Evolutionary conservation across 208 protist genomes (phyloP).

Genomic region (Leishmania arabica): DNA sequence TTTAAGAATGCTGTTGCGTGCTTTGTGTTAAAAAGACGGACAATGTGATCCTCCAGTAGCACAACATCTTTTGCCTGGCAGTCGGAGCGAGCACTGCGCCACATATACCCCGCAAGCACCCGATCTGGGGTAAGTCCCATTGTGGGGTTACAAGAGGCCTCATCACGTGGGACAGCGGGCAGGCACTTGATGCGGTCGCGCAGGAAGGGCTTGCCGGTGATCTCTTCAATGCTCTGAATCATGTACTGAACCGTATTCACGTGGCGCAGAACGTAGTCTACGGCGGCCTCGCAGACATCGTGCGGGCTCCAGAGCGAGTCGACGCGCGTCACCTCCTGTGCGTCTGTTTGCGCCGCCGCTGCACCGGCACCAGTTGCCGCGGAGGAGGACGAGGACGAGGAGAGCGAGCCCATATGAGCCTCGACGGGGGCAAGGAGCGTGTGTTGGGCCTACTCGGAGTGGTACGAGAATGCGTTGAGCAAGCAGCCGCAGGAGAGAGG

Average conservation of each 20-base stretch:
- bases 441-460: not conserved
- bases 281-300: constrained; percentile 66
- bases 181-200: constrained; percentile 86
- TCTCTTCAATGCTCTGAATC: constrained; percentile 74
- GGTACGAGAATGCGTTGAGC: not conserved
- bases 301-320: constrained; percentile 33
- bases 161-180: constrained; percentile 7
- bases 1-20: constrained; percentile 20
- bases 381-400: not conserved
- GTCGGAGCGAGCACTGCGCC: constrained; percentile 55
- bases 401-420: not conserved
- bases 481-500: not conserved
- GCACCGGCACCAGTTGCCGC: not conserved
- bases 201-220: constrained; percentile 50
- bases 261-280: constrained; percentile 68
- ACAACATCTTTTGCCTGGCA: constrained; percentile 78
- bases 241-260: constrained; percentile 89
- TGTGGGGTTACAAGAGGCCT: not conserved
- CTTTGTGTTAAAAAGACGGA: constrained; percentile 24
- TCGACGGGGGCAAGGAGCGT: not conserved
- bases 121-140: constrained; percentile 25
- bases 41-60: constrained; percentile 64
- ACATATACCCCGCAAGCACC: constrained; percentile 79
- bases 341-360: not conserved
- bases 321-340: not conserved